Evolutionary conservation across 23 red algal species (phyloP).

Genomic region (Gracilaria gracilis): DNA sequence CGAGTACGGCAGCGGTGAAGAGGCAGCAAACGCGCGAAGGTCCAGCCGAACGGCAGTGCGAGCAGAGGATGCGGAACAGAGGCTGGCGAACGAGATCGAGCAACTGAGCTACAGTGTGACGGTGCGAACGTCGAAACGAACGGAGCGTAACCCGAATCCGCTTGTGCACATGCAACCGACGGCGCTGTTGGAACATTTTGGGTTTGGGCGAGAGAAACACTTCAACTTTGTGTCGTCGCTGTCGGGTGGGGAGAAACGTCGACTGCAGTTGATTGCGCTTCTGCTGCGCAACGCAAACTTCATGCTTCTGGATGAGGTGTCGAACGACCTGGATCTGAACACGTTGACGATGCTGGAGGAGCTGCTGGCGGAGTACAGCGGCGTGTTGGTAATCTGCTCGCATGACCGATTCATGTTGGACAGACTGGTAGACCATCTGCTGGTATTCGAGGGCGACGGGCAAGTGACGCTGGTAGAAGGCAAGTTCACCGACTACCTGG

Average conservation of each 20-base stretch:
- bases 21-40: neutral
- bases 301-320: conserved; percentile 79
- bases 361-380: conserved; percentile 59
- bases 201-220: conserved; percentile 57
- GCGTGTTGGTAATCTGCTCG: conserved; percentile 76
- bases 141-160: conserved; percentile 13
- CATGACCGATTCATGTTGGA: conserved; percentile 92
- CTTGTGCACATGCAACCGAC: conserved; percentile 59
- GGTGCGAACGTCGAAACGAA: neutral
- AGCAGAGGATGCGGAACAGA: conserved; percentile 28
- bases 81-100: conserved; percentile 46
- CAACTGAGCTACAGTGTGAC: conserved; percentile 45
- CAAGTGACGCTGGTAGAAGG: conserved; percentile 58
- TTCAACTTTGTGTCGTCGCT: conserved; percentile 70
- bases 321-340: conserved; percentile 89
- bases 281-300: conserved; percentile 78
- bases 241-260: conserved; percentile 81
- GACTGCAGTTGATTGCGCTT: conserved; percentile 78
- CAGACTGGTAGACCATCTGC: conserved; percentile 76
- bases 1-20: neutral
- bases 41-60: neutral
- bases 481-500: conserved; percentile 85
- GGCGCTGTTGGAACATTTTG: conserved; percentile 72
- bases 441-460: conserved; percentile 83
- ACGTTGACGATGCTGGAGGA: conserved; percentile 84